Conservation (phyloP, 495 filamentous ascomycete species). For the Penicillium lividum region DNA sequence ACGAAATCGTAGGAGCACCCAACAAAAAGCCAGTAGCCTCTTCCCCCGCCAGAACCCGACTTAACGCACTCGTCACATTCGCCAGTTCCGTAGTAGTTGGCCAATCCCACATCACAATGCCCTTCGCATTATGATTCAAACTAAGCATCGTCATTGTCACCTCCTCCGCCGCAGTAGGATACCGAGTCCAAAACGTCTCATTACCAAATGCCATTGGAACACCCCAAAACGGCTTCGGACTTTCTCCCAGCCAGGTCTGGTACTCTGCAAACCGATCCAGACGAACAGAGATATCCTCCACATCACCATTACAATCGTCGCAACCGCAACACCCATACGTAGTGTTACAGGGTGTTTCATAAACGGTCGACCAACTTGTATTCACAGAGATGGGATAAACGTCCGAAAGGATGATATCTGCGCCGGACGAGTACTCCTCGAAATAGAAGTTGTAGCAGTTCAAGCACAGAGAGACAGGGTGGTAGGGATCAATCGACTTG, state of each 20-base stretch:
- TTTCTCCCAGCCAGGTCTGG: conserved; percentile 25
- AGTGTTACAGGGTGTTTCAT: conserved; percentile 56
- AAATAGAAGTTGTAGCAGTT: conserved; percentile 76
- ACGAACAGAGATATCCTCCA: conserved; percentile 57
- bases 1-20: conserved; percentile 14
- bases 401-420: conserved; percentile 68
- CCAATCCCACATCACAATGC: conserved; percentile 40
- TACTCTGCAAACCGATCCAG: conserved; percentile 50
- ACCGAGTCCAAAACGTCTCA: conserved; percentile 60
- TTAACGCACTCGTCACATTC: conserved; percentile 24
- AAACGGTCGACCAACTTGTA: conserved; percentile 39
- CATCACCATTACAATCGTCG: conserved; percentile 60
- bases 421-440: conserved; percentile 56
- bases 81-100: conserved; percentile 26
- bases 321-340: conserved; percentile 75
- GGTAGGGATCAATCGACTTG: conserved; percentile 63
- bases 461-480: conserved; percentile 64
- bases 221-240: conserved; percentile 56
- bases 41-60: conserved; percentile 18
- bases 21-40: conserved; percentile 20
- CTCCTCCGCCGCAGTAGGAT: conserved; percentile 56
- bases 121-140: conserved; percentile 65
- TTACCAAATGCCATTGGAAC: conserved; percentile 67
- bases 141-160: conserved; percentile 60
- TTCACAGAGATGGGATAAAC: conserved; percentile 67